Base-by-base conservation (phyloP, 495 filamentous ascomycete species). In the Penicillium turbatum region DNA sequence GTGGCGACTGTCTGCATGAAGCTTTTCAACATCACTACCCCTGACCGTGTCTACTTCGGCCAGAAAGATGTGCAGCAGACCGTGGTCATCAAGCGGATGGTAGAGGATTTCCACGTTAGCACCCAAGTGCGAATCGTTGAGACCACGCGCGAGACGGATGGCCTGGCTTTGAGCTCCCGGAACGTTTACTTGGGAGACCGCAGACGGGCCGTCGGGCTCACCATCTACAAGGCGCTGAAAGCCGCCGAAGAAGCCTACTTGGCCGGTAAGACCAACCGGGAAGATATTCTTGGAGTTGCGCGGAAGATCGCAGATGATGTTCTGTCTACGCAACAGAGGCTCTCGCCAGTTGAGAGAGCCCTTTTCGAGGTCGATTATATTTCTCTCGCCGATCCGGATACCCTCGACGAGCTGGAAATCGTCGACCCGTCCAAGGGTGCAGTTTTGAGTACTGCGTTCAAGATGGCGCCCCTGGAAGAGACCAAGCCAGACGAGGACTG, bases 31-130 rank as follows among this genome's bases (percentile, higher is more conserved):
- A 89, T 92, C 43, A 86, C 90, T 35, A 79, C 84, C 58, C 90
- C 93, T 2, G 89, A 95, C 37, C 82, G 82, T 38, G 95, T 91
- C 1, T 99, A 96, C 66, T 97, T 99, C 70, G 93, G 93, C 1
- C 95, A 97, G 72, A 97, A 99, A 73, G 93, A 99, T 62, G 82
- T 97, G 15, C 93, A 99, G 71, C 93, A 99, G 72, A 95, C 90
- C 0, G 88, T 92, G 7, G 80, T 99, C 6, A 88, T 99, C 62
- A 82, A 81, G 67, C 81, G 87, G 7, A 81, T 99, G 83, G 88
- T 97, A 3, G 72, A 81, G 56, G 93, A 99, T 63, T 92, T 99
- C 57, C 85, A 87, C 64, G 61, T 97, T n/a, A 80, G 86, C 19
- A 87, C 81, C 2, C 79, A 90, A 39, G 82, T 97, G 1, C 74